Conservation (phyloP, 2,329 filamentous ascomycete species). For the Colletotrichum cordylinicola region DNA sequence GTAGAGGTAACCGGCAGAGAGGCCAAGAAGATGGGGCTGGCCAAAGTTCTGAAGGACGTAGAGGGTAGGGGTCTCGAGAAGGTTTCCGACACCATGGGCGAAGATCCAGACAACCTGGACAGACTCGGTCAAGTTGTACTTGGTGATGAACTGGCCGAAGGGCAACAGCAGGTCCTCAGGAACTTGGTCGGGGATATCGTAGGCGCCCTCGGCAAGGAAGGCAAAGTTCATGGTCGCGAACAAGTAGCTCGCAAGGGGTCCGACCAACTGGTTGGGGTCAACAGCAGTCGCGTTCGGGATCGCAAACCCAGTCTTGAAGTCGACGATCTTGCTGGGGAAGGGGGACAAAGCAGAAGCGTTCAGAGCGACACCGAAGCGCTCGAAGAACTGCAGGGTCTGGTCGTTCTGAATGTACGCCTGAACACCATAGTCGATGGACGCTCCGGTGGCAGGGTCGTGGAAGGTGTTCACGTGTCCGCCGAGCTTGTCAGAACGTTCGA, state of each 20-base stretch:
- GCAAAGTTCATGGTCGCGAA: slow-evolving; percentile 9
- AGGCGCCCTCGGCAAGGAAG: slow-evolving; percentile 25
- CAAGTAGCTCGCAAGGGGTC: neutral
- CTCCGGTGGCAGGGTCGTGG: slow-evolving; percentile 40
- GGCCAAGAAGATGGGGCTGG: slow-evolving; percentile 25
- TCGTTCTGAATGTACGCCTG: slow-evolving; percentile 39
- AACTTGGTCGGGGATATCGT: slow-evolving; percentile 39
- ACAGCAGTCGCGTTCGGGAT: slow-evolving; percentile 18
- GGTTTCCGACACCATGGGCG: slow-evolving; percentile 44
- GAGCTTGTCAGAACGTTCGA: slow-evolving; percentile 37
- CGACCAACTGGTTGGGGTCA: slow-evolving; percentile 5
- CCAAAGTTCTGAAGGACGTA: slow-evolving; percentile 43
- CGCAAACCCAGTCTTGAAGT: slow-evolving; percentile 21
- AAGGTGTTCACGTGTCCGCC: slow-evolving; percentile 58
- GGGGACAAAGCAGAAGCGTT: slow-evolving; percentile 5
- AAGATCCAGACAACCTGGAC: slow-evolving; percentile 33
- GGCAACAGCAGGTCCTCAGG: slow-evolving; percentile 36
- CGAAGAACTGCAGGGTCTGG: slow-evolving; percentile 48
- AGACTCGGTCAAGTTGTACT: slow-evolving; percentile 11
- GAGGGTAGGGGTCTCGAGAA: slow-evolving; percentile 41
- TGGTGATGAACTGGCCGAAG: slow-evolving; percentile 15
- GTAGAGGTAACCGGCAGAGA: slow-evolving; percentile 41
- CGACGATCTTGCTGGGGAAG: slow-evolving; percentile 15
- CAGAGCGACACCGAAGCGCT: slow-evolving; percentile 41
- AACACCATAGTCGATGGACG: slow-evolving; percentile 40